Base-by-base conservation (phyloP, 1,284 basidiomycete species). In the Pseudomicrostroma phylloplanum region DNA sequence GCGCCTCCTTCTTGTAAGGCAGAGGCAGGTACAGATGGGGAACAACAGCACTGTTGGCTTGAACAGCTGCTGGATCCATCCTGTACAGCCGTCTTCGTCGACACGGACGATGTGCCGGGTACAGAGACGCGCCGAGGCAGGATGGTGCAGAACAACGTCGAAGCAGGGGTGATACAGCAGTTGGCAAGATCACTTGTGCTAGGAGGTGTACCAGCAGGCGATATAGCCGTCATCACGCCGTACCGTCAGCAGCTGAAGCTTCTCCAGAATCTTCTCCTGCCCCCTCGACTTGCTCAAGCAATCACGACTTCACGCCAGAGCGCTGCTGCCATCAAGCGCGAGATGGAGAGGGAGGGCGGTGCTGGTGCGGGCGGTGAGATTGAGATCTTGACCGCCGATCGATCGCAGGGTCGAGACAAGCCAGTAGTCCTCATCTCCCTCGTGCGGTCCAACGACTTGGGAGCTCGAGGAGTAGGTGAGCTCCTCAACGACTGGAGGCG, bases 221-320 rank as follows among this genome's bases (percentile, higher is more conserved):
- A 93, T 69, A 87, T 98, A 60, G 94, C 89, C 1, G 83, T 96
- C 65, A 89, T 98, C 71, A 90, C 92, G 9, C 83, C 92, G 39
- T 97, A 97, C 77, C 86, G 93, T 0, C 93, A 97, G 72, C 96
- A 99, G 78, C 88, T 93, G 81, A 96, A 96, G 81, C 83, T 93
- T 0, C 80, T 92, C 63, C 82, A 85, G 6, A 80, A 87, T 72
- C 71, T 86, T 62, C 75, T 91, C 69, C 80, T 83, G 57, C 15
- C 55, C 65, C 15, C 59, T 67, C 9, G 30, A 25, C 21, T 13
- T 17, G n/a, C 55, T 48, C 25, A 56, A 23, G 19, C 36, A 51
- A 57, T 3, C 19, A 19, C 46, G 23, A 26, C 30, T 25, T 19
- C 23, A 9, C 15, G 36, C 19, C 30, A 25, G 7, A 56, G n/a